Evolutionary conservation across 176 grass and related monocot genomes (phyloP).

Genomic region (Lolium multiflorum): DNA sequence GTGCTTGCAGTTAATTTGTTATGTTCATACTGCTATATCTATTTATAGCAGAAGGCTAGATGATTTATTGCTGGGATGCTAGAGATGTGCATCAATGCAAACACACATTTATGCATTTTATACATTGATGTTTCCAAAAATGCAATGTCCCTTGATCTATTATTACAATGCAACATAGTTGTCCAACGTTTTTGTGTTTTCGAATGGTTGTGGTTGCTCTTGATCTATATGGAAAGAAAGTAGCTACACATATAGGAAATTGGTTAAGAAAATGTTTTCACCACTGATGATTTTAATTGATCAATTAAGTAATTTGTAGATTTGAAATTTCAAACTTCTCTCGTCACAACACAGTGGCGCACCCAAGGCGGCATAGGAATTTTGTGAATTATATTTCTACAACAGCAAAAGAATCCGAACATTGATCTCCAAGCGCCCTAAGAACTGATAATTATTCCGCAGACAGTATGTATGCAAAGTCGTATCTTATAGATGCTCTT

Average conservation of each 20-base stretch:
- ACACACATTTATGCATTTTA: not conserved
- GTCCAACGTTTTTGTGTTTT: not conserved
- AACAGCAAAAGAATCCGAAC: not conserved
- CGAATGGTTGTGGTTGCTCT: not conserved
- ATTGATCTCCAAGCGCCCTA: not conserved
- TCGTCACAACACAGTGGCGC: not conserved
- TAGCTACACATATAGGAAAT: too few relatives aligned
- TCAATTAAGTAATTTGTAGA: not conserved
- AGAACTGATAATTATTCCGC: not conserved
- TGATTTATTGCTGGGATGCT: not conserved
- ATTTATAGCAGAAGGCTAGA: conserved; percentile 42
- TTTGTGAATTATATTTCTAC: conserved; percentile 5
- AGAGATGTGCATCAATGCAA: not conserved
- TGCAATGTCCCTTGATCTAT: not conserved
- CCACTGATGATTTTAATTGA: not conserved
- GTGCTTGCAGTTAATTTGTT: not conserved
- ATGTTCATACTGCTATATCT: not conserved
- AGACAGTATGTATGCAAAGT: not conserved
- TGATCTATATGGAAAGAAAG: too few relatives aligned
- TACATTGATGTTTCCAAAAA: not conserved
- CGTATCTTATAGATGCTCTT: not conserved
- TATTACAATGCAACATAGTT: not conserved
- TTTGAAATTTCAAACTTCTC: not conserved
- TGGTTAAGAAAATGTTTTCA: too few relatives aligned
- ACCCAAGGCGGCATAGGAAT: not conserved